phyloP scores from a whole-genome alignment of 129 eudicot genomes.

The Lactuca sativa region DNA sequence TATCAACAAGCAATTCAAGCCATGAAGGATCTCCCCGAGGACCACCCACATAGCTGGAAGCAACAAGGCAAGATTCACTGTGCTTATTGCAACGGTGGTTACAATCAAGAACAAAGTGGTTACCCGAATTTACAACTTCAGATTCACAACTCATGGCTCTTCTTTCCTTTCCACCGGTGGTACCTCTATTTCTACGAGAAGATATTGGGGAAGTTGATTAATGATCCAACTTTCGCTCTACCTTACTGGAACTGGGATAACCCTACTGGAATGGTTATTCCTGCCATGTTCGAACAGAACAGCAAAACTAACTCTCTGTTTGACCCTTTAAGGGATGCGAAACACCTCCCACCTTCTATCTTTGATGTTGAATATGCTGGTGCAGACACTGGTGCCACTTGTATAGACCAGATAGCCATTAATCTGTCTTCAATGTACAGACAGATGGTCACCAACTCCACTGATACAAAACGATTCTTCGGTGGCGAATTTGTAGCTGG shows the following conservation, averaged over 20 bases:
- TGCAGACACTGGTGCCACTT: background rate
- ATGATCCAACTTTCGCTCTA: constrained; percentile 39
- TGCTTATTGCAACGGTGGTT: constrained; percentile 43
- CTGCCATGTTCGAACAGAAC: constrained; percentile 13
- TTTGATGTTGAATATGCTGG: constrained; percentile 7
- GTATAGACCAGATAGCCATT: background rate
- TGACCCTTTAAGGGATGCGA: constrained; percentile 25
- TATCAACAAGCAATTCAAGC: constrained; percentile 29
- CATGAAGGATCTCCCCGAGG: constrained; percentile 43
- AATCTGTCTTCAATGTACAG: constrained; percentile 30
- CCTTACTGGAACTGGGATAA: constrained; percentile 54
- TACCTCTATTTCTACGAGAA: constrained; percentile 48
- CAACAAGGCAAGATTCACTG: constrained; percentile 50
- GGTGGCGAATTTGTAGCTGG: constrained; percentile 26
- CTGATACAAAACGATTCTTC: constrained; percentile 6
- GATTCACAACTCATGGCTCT: constrained; percentile 50
- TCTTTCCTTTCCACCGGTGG: constrained; percentile 56
- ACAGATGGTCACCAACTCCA: constrained; percentile 24
- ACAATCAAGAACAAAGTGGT: constrained; percentile 29
- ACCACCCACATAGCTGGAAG: constrained; percentile 43
- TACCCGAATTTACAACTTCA: constrained; percentile 22
- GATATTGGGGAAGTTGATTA: constrained; percentile 40
- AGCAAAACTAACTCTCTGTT: constrained; percentile 1
- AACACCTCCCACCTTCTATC: constrained; percentile 31
- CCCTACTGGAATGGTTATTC: constrained; percentile 36